Evolutionary conservation across 441 rosid genomes (phyloP).

Genomic region (Viola pubescens): DNA sequence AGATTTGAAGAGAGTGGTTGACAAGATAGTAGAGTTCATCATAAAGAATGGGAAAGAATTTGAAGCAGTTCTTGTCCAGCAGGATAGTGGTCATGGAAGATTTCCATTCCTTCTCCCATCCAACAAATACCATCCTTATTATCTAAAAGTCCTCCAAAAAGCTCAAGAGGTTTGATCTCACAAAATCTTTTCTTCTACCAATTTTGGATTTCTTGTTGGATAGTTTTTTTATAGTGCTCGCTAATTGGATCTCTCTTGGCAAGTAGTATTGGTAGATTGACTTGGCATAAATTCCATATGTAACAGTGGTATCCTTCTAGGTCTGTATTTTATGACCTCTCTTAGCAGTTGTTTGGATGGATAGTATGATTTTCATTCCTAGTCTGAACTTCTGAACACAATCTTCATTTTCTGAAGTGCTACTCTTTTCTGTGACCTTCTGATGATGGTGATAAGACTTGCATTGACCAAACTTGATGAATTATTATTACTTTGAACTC

Average conservation of each 20-base stretch:
- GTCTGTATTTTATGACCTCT: too few relatives aligned
- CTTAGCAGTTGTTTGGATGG: too few relatives aligned
- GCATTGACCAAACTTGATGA: background rate
- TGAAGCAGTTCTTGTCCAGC: constrained; percentile 75
- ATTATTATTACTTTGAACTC: background rate
- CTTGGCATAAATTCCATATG: too few relatives aligned
- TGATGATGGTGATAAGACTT: constrained; percentile 6
- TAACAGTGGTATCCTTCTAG: too few relatives aligned
- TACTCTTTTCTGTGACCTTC: too few relatives aligned
- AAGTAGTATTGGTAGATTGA: too few relatives aligned
- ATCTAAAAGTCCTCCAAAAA: constrained; percentile 53
- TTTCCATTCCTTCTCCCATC: constrained; percentile 79
- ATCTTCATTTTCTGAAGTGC: too few relatives aligned
- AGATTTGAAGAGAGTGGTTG: constrained; percentile 74
- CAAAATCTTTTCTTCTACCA: background rate
- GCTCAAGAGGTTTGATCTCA: constrained; percentile 56
- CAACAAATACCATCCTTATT: constrained; percentile 58
- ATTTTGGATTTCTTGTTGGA: background rate
- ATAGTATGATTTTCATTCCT: too few relatives aligned
- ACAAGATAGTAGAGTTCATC: constrained; percentile 91
- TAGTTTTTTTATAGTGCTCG: too few relatives aligned
- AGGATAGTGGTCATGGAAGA: constrained; percentile 69
- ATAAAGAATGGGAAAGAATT: constrained; percentile 74
- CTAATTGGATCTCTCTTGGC: too few relatives aligned
- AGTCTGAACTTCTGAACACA: too few relatives aligned